Evolutionary conservation across 1,284 basidiomycete genomes (phyloP), one percentile per base, ranked within the genome.

Genomic region (Trichosporon sp.): DNA sequence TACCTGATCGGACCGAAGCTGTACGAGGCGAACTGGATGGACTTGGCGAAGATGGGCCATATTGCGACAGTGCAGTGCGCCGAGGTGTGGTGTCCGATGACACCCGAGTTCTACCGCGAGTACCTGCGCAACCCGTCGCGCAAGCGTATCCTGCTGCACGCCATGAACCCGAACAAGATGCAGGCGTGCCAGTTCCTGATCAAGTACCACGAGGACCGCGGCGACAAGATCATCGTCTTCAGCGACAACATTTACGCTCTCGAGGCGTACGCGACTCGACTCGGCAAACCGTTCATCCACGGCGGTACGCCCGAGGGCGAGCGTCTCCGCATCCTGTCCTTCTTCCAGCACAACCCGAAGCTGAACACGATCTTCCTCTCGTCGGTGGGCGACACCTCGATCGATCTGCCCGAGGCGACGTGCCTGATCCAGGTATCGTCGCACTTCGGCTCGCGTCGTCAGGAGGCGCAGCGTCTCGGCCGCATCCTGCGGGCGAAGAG

Each of bases 11-110:
- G 96, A 1, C 96, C 96, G 4, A 99, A 99, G 82, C 85, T 99
- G 52, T 99, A 99, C 79, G 96, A 99, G 81, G 96, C 96, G 7
- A 99, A 99, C 78, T 99, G 96, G 96, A 99, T 99, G 95, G 96
- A 99, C 80, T 87, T 99, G 70, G 96, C 96, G 32, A 93, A 93
- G 65, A 98, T 99, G 80, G 96, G 96, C 0, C 96, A 99, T 79
- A 99, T 99, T 75, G 96, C 96, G 4, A 99, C 96, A 71, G 96
- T 99, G 21, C 96, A 98, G 90, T 98, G 95, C 78, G 96, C 96
- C 14, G 96, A 99, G 81, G 96, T 99, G 6, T 99, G 96, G 96
- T 99, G 96, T 76, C 92, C 94, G 9, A 99, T 99, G 96, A 97
- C 96, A 32, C 95, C 96, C n/a, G 95, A 99, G 78, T 99, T 99